A percentile compares a stretch with the other conserved stretches of the same genome.
Conservation (phyloP, 2,329 filamentous ascomycete genomes). For the Fusarium sp. region DNA sequence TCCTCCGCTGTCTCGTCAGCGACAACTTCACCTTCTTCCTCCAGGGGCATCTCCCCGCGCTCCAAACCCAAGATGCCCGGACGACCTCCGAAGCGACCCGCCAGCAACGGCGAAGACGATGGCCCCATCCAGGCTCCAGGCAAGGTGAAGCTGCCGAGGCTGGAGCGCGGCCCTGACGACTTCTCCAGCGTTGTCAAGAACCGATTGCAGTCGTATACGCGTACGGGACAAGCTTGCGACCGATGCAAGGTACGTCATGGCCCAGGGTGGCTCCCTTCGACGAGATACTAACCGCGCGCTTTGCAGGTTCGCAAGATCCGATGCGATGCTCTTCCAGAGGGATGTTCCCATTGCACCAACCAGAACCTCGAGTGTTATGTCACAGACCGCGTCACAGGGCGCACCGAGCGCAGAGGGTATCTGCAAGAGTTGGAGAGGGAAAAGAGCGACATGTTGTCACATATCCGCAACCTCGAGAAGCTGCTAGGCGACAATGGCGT, state of each 20-base stretch:
- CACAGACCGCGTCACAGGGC: constrained; percentile 87
- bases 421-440: constrained; percentile 81
- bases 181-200: constrained; percentile 68
- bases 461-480: constrained; percentile 76
- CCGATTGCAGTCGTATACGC: constrained; percentile 65
- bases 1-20: constrained; percentile 22
- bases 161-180: constrained; percentile 61
- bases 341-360: constrained; percentile 84
- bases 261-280: background rate
- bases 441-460: constrained; percentile 73
- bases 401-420: constrained; percentile 82
- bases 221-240: constrained; percentile 88
- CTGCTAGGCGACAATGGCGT: constrained; percentile 71
- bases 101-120: constrained; percentile 47
- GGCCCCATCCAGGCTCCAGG: constrained; percentile 38
- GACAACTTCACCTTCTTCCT: constrained; percentile 27
- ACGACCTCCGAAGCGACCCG: constrained; percentile 40
- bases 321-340: constrained; percentile 83
- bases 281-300: constrained; percentile 18
- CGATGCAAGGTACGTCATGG: constrained; percentile 77
- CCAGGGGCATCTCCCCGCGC: constrained; percentile 34
- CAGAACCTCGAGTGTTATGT: constrained; percentile 84
- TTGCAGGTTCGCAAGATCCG: constrained; percentile 83
- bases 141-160: constrained; percentile 62
- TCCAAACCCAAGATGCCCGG: constrained; percentile 39